Conservation (phyloP, 2,329 filamentous ascomycete species). For the Pseudogymnoascus verrucosus region DNA sequence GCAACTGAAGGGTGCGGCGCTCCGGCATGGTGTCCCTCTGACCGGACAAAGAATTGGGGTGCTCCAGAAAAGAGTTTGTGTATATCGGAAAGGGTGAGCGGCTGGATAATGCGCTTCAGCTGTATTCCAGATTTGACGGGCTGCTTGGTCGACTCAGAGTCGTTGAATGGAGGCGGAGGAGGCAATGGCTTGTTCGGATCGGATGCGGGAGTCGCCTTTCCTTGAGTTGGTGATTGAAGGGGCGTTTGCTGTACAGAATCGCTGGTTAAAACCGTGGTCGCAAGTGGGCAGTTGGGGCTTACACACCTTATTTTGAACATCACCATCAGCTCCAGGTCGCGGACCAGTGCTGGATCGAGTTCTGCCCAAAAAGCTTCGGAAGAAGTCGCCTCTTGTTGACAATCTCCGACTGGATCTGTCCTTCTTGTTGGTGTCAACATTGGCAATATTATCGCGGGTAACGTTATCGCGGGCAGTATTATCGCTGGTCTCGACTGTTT, state of each 20-base stretch:
- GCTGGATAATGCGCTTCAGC: conserved; percentile 51
- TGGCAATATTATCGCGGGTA: neutral
- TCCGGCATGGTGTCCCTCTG: conserved; percentile 50
- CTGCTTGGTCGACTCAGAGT: conserved; percentile 31
- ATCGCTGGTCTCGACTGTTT: neutral
- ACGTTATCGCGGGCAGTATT: neutral
- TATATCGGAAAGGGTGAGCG: conserved; percentile 50
- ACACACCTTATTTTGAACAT: neutral
- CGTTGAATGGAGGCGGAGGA: conserved; percentile 37
- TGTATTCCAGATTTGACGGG: conserved; percentile 33
- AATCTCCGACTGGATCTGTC: conserved; percentile 1
- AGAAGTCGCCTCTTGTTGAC: conserved; percentile 1
- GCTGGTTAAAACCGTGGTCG: neutral
- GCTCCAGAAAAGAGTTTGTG: conserved; percentile 69
- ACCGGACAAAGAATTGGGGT: conserved; percentile 60
- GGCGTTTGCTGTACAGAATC: neutral
- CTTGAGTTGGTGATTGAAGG: neutral
- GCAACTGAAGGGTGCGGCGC: conserved; percentile 55
- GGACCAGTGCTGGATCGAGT: neutral
- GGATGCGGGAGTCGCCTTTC: conserved; percentile 21
- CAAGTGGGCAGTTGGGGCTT: neutral
- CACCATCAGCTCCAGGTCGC: neutral
- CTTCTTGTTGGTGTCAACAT: neutral
- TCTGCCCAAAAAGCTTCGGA: neutral
- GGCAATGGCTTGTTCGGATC: conserved; percentile 50